Evolutionary conservation across 106 monocot genomes (phyloP), one percentile per base, ranked within the genome.

Genomic region (Dendrobium chrysotoxum): DNA sequence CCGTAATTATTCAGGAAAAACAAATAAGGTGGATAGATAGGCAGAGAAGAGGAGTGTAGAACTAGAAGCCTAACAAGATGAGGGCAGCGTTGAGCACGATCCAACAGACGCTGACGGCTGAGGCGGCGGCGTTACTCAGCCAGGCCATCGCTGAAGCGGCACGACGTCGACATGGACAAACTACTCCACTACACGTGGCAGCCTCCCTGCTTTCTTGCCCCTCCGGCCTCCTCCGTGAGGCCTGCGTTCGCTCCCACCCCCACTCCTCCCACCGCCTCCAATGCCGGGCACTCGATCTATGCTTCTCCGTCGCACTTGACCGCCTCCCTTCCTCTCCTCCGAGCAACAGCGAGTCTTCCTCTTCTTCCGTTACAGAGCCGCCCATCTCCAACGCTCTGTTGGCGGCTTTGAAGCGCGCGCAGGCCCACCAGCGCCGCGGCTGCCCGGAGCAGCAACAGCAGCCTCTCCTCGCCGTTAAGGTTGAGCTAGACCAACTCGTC

Each of bases 281-380:
- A 46, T 96, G 93, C 88, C 89, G 93, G 2, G 93, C 96, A 30
- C 96, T 93, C 77, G 91, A 96, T 77, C 91, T 96, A 74, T 96
- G 95, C 88, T 96, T 93, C 88, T 91, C 91, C 58, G 88, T 96
- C 83, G 89, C 95, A 25, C 88, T 96, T 76, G 95, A 96, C 72
- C 91, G 93, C 35, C 86, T 96, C 42, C 88, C 95, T 15, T 23
- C 88, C 21, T 50, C 50, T 50, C 18, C 82, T 16, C 4, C 1
- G 5, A 26, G 64, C 64, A 65, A 65, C 13, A 50, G 2, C 2
- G 64, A 50, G 8, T 44, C 44, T 1, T 71, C 35, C 30, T 35
- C 78, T 16, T 55, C 78, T 55, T 4, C 78, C 9, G 78, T 31
- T 41, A 26, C 57, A 23, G 78, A 80, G 53, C 94, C 91, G 7